phyloP scores from a whole-genome alignment of 169 alveolate genomes.

The Condylostoma magnum region DNA sequence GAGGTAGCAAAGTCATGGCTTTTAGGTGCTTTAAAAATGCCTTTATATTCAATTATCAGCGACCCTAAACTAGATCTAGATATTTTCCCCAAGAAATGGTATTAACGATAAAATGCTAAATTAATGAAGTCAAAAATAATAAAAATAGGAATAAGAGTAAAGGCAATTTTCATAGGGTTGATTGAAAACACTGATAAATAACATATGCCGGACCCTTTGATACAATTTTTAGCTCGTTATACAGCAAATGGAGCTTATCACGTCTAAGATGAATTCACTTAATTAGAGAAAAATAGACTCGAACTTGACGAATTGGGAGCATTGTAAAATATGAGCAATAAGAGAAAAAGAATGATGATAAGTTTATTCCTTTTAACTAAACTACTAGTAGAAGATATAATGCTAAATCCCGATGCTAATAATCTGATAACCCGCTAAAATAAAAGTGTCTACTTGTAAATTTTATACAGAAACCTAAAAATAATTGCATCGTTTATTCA shows the following conservation, averaged over 20 bases:
- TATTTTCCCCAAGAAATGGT: constrained; percentile 11
- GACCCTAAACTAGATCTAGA: constrained; percentile 15
- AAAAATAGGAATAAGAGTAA: constrained; percentile 22
- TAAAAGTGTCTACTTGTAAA: background rate
- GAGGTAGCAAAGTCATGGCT: constrained; percentile 11
- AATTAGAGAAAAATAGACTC: background rate
- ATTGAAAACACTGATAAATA: background rate
- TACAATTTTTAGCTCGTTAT: background rate
- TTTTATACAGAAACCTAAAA: background rate
- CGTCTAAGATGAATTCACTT: background rate
- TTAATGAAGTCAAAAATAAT: background rate
- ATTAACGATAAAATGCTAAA: background rate
- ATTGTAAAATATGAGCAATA: background rate
- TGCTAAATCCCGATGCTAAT: background rate
- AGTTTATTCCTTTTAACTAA: constrained; percentile 3
- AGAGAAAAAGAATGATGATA: constrained; percentile 7
- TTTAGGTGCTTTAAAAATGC: background rate
- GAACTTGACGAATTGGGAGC: constrained; percentile 22
- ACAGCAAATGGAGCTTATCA: constrained; percentile 9
- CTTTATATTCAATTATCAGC: constrained; percentile 1
- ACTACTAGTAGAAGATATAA: background rate
- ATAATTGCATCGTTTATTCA: constrained; percentile 17
- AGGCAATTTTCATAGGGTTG: constrained; percentile 4
- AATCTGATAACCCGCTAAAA: background rate
- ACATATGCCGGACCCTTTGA: background rate